These are phyloP conservation scores for Tuber microsphaerosporum DNA, from an alignment of 495 filamentous ascomycete genomes.

Conservation along the genomic window DNA sequence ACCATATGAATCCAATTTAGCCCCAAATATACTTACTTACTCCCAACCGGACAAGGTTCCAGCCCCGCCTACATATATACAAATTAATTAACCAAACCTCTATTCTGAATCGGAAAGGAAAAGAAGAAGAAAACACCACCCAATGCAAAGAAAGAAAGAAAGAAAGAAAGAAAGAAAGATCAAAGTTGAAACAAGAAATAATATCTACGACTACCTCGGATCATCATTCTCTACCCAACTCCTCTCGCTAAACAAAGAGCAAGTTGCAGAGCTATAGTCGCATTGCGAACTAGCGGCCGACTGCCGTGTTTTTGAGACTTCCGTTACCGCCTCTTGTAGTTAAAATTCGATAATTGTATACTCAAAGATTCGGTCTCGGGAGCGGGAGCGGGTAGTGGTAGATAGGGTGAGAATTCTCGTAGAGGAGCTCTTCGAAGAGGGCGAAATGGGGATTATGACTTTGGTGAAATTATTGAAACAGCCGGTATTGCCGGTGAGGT, in stretches of 20 bases:
- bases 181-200: not conserved
- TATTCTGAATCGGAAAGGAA: slow-evolving; percentile 1
- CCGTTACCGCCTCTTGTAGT: slow-evolving; percentile 12
- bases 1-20: not conserved
- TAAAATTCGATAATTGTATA: slow-evolving; percentile 29
- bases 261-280: slow-evolving; percentile 22
- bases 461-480: too few relatives aligned
- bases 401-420: slow-evolving; percentile 21
- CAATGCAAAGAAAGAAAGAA: not conserved
- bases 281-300: not conserved
- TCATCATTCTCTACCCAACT: slow-evolving; percentile 26
- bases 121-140: not conserved
- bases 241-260: slow-evolving; percentile 28
- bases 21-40: not conserved
- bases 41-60: not conserved
- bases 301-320: slow-evolving; percentile 15
- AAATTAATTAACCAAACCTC: not conserved
- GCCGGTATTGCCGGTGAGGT: too few relatives aligned
- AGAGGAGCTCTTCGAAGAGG: slow-evolving; percentile 5
- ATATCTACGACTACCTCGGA: slow-evolving; percentile 22
- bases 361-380: slow-evolving; percentile 19
- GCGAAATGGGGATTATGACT: not conserved
- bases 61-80: not conserved
- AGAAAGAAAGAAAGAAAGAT: not conserved
- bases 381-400: slow-evolving; percentile 11